Percentiles rank a stretch among this genome's conserved stretches.
Evolutionary conservation across 202 grass and related monocot species (phyloP).

Genomic region (Zizania palustris): DNA sequence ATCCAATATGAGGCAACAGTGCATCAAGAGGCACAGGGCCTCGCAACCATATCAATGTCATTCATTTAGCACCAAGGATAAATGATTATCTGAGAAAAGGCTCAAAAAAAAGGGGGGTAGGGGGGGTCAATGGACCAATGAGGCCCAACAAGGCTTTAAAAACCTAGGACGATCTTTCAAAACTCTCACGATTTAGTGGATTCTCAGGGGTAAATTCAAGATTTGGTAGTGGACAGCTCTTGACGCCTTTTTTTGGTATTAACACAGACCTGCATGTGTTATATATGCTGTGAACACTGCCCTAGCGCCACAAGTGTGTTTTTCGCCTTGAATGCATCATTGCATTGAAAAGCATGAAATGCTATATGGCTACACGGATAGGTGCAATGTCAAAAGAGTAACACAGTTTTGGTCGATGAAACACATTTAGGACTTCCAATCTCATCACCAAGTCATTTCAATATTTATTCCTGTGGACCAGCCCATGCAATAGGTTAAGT

Average conservation of each 20-base stretch:
- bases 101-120: background rate
- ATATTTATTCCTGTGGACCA: conserved; percentile 17
- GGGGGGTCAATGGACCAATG: background rate
- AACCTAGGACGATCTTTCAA: background rate
- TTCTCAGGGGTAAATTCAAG: conserved; percentile 21
- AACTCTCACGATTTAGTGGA: conserved; percentile 22
- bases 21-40: background rate
- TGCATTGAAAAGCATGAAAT: conserved; percentile 23
- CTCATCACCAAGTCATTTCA: conserved; percentile 6
- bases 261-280: background rate
- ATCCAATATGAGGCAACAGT: background rate
- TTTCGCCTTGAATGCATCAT: background rate
- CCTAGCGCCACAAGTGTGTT: background rate
- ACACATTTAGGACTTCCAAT: conserved; percentile 25
- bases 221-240: conserved; percentile 17
- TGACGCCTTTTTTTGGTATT: no score
- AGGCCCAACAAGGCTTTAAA: conserved; percentile 8
- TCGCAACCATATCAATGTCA: background rate
- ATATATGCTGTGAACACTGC: background rate
- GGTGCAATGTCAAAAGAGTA: conserved; percentile 30
- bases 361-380: conserved; percentile 19
- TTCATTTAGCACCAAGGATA: conserved; percentile 19
- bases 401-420: conserved; percentile 4
- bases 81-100: background rate
- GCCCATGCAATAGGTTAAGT: background rate